These are phyloP conservation scores for Chromera velia DNA, from an alignment of 73 alveolate species.

Conservation along the genomic window DNA sequence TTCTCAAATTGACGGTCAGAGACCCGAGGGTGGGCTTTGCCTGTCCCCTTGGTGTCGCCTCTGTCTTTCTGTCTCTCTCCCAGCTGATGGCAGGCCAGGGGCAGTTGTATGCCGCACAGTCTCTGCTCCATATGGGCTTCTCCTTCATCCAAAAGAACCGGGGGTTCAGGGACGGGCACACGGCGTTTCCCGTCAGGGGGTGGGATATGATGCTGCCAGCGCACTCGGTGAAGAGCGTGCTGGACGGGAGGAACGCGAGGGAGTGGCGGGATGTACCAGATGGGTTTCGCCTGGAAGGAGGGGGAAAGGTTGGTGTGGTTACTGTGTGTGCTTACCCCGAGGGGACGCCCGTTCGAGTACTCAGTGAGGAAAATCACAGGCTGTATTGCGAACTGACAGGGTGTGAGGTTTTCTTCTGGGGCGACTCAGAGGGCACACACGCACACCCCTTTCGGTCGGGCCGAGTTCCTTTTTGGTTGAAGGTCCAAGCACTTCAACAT, in stretches of 20 bases:
- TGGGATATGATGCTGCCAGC: not conserved
- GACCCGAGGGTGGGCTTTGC: too few relatives aligned
- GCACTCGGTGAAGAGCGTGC: not conserved
- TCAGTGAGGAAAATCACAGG: not conserved
- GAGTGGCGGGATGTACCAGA: not conserved
- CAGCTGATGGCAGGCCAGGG: not conserved
- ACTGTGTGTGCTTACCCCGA: too few relatives aligned
- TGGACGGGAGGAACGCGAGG: not conserved
- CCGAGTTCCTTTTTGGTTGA: too few relatives aligned
- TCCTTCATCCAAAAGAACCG: not conserved
- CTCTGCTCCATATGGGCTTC: not conserved
- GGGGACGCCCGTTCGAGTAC: too few relatives aligned
- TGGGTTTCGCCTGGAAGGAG: not conserved
- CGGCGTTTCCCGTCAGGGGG: not conserved
- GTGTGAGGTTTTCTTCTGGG: too few relatives aligned
- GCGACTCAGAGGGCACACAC: not conserved
- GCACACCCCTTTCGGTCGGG: not conserved
- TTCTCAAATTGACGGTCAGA: too few relatives aligned
- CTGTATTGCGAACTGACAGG: too few relatives aligned
- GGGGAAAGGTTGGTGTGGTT: not conserved
- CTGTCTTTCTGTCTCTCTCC: not conserved
- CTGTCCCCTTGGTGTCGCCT: not conserved
- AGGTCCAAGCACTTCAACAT: not conserved
- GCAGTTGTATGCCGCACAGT: not conserved
- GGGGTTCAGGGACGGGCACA: not conserved